A percentile compares a stretch with the other conserved stretches of the same genome.
Conservation (phyloP, 305 asterid species). For the Petunia hybrid region DNA sequence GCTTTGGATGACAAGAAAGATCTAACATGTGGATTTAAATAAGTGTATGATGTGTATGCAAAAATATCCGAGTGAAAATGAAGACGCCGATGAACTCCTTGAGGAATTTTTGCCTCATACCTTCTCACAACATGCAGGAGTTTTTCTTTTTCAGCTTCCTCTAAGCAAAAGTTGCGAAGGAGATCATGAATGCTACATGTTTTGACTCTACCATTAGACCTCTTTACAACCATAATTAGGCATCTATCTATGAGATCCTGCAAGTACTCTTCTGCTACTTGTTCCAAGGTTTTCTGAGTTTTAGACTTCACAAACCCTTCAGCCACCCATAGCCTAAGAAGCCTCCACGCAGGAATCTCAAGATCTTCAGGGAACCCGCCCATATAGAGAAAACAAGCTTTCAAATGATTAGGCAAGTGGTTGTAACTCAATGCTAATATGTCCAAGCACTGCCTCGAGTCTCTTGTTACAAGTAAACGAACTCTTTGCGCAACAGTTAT, state of each 20-base stretch:
- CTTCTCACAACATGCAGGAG: slow-evolving; percentile 17
- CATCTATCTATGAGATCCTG: slow-evolving; percentile 35
- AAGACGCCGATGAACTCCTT: not conserved
- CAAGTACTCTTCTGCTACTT: slow-evolving; percentile 25
- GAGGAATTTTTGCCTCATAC: not conserved
- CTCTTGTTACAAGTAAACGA: slow-evolving; percentile 17
- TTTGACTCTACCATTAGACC: slow-evolving; percentile 30
- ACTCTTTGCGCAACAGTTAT: slow-evolving; percentile 26
- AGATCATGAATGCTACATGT: slow-evolving; percentile 33
- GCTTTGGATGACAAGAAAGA: too few relatives aligned
- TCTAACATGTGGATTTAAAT: too few relatives aligned
- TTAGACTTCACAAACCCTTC: slow-evolving; percentile 32
- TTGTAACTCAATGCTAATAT: slow-evolving; percentile 36
- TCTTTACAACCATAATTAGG: slow-evolving; percentile 29
- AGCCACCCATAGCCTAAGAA: slow-evolving; percentile 36
- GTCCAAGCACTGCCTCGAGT: not conserved
- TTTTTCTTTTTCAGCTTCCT: slow-evolving; percentile 25
- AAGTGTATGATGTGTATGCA: too few relatives aligned
- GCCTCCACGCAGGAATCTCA: slow-evolving; percentile 27
- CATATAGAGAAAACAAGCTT: slow-evolving; percentile 25
- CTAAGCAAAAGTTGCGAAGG: slow-evolving; percentile 28
- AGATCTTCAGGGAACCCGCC: slow-evolving; percentile 31
- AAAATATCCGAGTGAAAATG: not conserved
- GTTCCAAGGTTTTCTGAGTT: slow-evolving; percentile 16
- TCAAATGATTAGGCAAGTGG: slow-evolving; percentile 20